Evolutionary conservation across 1,284 basidiomycete genomes (phyloP).

Genomic region (Dichomitus squalens): DNA sequence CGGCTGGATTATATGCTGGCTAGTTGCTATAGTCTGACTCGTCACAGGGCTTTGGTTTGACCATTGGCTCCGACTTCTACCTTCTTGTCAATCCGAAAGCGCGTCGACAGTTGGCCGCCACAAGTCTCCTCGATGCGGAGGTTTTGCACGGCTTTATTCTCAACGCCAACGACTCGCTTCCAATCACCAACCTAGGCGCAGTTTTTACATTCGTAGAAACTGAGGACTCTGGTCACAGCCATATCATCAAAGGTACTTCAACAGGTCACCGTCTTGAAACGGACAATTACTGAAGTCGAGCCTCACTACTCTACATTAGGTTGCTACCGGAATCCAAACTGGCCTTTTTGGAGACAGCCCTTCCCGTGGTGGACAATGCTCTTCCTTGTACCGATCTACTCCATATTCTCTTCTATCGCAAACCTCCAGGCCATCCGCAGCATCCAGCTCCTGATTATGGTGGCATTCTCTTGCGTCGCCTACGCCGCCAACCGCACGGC

Average conservation of each 20-base stretch:
- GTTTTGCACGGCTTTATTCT: constrained; percentile 66
- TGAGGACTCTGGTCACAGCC: constrained; percentile 22
- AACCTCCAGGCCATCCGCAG: constrained; percentile 76
- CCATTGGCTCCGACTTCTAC: constrained; percentile 86
- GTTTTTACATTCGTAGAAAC: constrained; percentile 64
- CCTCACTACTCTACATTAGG: too few species aligned
- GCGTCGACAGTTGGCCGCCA: constrained; percentile 48
- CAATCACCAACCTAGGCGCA: constrained; percentile 51
- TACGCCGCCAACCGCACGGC: constrained; percentile 64
- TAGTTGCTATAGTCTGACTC: constrained; percentile 4
- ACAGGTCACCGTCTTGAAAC: too few species aligned
- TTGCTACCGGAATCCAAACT: constrained; percentile 70
- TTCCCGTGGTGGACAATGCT: constrained; percentile 80
- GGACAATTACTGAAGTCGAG: too few species aligned
- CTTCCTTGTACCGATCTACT: constrained; percentile 79
- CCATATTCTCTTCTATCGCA: constrained; percentile 74
- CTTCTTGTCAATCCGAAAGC: constrained; percentile 73
- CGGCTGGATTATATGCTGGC: constrained; percentile 4
- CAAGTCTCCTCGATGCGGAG: constrained; percentile 37
- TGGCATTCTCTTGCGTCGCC: constrained; percentile 76
- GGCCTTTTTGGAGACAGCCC: constrained; percentile 78
- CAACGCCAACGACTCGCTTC: constrained; percentile 53
- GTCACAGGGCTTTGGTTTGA: constrained; percentile 77
- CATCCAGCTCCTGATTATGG: constrained; percentile 77
- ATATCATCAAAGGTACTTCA: constrained; percentile 54